These are phyloP conservation scores for Litchi chinensis DNA, from an alignment of 345 rosid species.

Conservation along the genomic window DNA sequence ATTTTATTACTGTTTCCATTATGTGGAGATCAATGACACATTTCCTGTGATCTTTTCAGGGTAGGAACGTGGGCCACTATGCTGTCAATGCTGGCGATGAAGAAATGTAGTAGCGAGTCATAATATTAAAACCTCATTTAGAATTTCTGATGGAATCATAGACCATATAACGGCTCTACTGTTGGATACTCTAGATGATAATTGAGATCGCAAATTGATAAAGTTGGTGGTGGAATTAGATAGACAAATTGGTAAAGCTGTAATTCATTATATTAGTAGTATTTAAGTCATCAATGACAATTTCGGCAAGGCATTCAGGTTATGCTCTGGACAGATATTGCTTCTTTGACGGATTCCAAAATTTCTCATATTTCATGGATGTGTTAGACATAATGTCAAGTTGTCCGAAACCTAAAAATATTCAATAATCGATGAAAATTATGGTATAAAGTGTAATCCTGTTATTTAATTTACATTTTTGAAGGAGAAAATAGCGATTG, in stretches of 20 bases:
- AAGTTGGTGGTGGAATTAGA: neutral
- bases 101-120: slow-evolving; percentile 11
- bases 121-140: no score
- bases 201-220: neutral
- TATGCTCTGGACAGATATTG: neutral
- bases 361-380: no score
- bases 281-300: neutral
- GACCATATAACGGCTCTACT: neutral
- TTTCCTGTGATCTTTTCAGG: slow-evolving; percentile 37
- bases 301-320: neutral
- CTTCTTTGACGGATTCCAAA: no score
- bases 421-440: no score
- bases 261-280: neutral
- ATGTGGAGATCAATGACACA: no score
- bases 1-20: neutral
- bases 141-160: slow-evolving; percentile 14
- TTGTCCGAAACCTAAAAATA: no score
- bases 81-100: slow-evolving; percentile 41
- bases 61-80: slow-evolving; percentile 52
- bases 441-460: no score
- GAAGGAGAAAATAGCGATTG: no score
- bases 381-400: no score
- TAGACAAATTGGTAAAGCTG: neutral
- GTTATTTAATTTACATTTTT: no score
- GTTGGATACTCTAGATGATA: neutral